These are phyloP conservation scores for Cephalotrichum gorgonifer DNA, from an alignment of 2,329 filamentous ascomycete species.

Conservation along the genomic window DNA sequence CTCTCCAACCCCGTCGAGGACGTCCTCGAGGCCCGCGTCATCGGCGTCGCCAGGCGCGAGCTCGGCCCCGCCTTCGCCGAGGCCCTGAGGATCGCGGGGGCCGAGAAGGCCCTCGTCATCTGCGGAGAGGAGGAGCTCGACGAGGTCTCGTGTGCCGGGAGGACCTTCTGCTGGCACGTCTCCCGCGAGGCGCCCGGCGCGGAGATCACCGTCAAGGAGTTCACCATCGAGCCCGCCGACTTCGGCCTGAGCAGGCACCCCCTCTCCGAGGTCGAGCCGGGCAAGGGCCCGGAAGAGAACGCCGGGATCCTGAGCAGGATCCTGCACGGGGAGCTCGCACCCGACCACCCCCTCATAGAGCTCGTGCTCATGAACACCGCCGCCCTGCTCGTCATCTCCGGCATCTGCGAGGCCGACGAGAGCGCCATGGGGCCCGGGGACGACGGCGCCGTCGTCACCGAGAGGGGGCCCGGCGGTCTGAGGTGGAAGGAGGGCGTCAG, in stretches of 20 bases:
- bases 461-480: slow-evolving; percentile 74
- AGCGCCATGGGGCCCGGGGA: slow-evolving; percentile 74
- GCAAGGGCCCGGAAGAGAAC: slow-evolving; percentile 79
- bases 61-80: slow-evolving; percentile 85
- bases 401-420: slow-evolving; percentile 73
- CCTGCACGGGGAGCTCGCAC: slow-evolving; percentile 59
- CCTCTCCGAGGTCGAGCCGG: slow-evolving; percentile 68
- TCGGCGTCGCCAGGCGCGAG: slow-evolving; percentile 84
- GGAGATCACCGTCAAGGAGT: slow-evolving; percentile 56
- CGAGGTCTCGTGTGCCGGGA: slow-evolving; percentile 85
- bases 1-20: slow-evolving; percentile 84
- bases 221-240: slow-evolving; percentile 70
- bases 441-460: slow-evolving; percentile 68
- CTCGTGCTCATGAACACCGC: slow-evolving; percentile 95
- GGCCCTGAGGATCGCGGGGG: slow-evolving; percentile 65
- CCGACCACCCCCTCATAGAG: slow-evolving; percentile 75
- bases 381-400: slow-evolving; percentile 74
- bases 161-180: slow-evolving; percentile 82
- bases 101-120: slow-evolving; percentile 76
- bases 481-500: slow-evolving; percentile 94
- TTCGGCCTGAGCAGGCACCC: slow-evolving; percentile 74
- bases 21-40: slow-evolving; percentile 74
- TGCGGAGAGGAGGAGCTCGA: slow-evolving; percentile 94
- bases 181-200: slow-evolving; percentile 28
- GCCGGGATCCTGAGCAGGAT: slow-evolving; percentile 73